Percentiles rank a stretch among this genome's conserved stretches.
phyloP scores from a whole-genome alignment of 176 grass and related monocot genomes.

The Puccinellia tenuiflora region DNA sequence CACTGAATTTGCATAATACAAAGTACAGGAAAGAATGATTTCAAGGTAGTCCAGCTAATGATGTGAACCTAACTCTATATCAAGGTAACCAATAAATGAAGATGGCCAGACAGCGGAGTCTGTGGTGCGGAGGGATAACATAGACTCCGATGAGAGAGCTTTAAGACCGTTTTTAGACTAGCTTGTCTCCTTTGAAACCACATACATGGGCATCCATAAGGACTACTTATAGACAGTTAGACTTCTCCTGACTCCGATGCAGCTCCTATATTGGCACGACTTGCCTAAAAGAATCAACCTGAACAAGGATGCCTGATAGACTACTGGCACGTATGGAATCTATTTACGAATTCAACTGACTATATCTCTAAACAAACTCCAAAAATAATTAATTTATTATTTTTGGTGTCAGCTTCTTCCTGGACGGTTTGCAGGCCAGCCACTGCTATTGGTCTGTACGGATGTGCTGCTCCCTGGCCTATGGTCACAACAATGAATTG shows the following conservation, averaged over 20 bases:
- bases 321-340: background rate
- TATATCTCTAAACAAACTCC: background rate
- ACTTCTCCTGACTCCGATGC: background rate
- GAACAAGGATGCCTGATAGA: background rate
- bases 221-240: background rate
- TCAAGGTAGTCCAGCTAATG: background rate
- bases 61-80: background rate
- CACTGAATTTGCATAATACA: background rate
- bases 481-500: background rate
- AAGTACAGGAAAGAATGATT: background rate
- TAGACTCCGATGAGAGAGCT: background rate
- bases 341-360: background rate
- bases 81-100: background rate
- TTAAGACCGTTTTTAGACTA: background rate
- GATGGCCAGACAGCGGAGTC: background rate
- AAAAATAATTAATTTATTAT: background rate
- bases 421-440: background rate
- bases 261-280: background rate
- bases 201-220: background rate
- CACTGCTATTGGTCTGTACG: background rate
- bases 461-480: background rate
- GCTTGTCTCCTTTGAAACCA: background rate
- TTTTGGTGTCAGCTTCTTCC: background rate
- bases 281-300: background rate
- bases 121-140: background rate